phyloP scores from a whole-genome alignment of 495 filamentous ascomycete species.

The Penicillium herquei region DNA sequence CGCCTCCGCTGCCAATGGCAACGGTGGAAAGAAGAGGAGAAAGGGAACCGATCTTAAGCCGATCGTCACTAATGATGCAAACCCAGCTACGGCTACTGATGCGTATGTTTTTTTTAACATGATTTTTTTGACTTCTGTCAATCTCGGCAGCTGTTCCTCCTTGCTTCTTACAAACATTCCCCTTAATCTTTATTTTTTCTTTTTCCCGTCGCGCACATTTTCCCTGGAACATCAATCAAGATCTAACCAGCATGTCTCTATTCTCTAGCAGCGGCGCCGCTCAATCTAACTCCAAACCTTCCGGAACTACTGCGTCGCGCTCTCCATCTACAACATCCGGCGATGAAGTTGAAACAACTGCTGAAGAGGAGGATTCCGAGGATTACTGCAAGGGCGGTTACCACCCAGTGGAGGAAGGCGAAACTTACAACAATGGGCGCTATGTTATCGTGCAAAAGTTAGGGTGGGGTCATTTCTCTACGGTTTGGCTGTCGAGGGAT shows the following conservation, averaged over 20 bases:
- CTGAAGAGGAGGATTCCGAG: conserved; percentile 97
- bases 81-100: conserved; percentile 47
- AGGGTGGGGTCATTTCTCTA: conserved; percentile 98
- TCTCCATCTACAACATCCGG: conserved; percentile 82
- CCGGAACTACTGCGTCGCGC: conserved; percentile 56
- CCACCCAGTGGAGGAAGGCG: conserved; percentile 88
- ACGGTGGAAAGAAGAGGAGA: conserved; percentile 76
- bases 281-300: conserved; percentile 31
- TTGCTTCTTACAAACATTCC: background rate
- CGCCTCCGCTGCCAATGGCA: conserved; percentile 62
- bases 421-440: conserved; percentile 95
- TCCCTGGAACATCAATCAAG: too few species aligned
- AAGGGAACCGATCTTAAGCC: conserved; percentile 83
- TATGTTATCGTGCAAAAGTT: conserved; percentile 97
- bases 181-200: conserved; percentile 1
- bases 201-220: too few species aligned
- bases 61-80: conserved; percentile 79
- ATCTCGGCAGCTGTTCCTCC: background rate
- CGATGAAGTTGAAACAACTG: conserved; percentile 87
- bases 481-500: conserved; percentile 94
- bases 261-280: conserved; percentile 35
- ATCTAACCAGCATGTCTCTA: background rate
- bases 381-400: conserved; percentile 99
- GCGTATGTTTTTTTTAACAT: conserved; percentile 42
- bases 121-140: conserved; percentile 20